Percentiles rank a stretch among this genome's conserved stretches.
Conservation (phyloP, 345 rosid species). For the Populus nigra region DNA sequence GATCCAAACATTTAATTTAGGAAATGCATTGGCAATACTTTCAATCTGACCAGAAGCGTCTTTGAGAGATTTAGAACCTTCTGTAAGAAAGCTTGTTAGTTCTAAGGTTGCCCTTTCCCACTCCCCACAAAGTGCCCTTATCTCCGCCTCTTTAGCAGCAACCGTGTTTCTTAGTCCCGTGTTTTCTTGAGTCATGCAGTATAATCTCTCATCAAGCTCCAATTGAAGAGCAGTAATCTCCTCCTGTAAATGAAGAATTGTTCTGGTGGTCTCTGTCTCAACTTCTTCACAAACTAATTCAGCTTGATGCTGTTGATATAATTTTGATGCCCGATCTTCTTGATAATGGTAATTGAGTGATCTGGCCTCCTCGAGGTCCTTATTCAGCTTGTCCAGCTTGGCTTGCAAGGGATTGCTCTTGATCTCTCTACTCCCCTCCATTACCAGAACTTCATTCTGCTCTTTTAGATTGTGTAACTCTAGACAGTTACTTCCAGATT, state of each 20-base stretch:
- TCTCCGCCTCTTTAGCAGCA: conserved; percentile 62
- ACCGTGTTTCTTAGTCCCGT: conserved; percentile 41
- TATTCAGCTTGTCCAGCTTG: conserved; percentile 49
- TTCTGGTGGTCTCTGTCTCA: conserved; percentile 71
- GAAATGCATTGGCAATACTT: conserved; percentile 65
- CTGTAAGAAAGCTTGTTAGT: conserved; percentile 70
- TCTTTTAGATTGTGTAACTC: conserved; percentile 25
- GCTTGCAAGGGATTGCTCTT: conserved; percentile 39
- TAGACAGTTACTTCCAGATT: conserved; percentile 24
- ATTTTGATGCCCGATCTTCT: conserved; percentile 50
- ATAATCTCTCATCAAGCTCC: conserved; percentile 56
- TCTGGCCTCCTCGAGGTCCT: conserved; percentile 61
- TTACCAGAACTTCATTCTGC: conserved; percentile 20
- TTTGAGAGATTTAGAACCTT: conserved; percentile 81
- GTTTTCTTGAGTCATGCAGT: conserved; percentile 53
- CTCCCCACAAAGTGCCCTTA: conserved; percentile 42
- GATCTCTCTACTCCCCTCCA: conserved; percentile 28
- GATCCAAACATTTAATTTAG: conserved; percentile 54
- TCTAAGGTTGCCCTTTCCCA: conserved; percentile 91
- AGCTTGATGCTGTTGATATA: conserved; percentile 56
- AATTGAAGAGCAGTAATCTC: conserved; percentile 61
- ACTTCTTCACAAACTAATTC: conserved; percentile 73
- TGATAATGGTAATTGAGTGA: conserved; percentile 52
- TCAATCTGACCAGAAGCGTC: conserved; percentile 70
- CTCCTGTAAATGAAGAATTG: conserved; percentile 80